Evolutionary conservation across 139 green algal genomes (phyloP), one percentile per base, ranked within the genome.

Genomic region (Limnomonas spitsbergensis): DNA sequence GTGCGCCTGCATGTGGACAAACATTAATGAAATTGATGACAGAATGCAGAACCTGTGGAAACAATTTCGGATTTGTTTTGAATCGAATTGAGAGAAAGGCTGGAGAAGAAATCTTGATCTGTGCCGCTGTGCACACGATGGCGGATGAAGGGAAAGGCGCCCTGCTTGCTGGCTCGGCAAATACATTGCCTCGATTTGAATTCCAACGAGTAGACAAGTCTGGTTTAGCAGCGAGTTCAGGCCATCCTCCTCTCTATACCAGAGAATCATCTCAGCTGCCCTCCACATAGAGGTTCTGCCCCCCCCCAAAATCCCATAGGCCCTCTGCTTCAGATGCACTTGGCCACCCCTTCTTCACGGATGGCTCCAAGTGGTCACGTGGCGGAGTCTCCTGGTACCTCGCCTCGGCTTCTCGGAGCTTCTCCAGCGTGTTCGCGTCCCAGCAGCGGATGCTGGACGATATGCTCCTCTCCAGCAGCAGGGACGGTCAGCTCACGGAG

Each of bases 401-500:
- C 4, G 9, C 35, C 35, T 39, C 34, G 24, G 68, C 68, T 3
- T 40, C 68, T 29, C 68, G 68, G 3, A 74, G 35, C 14, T 31
- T 74, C 7, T 26, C 4, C 68, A 47, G 4, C 24, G 68, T 32
- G 4, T 20, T 74, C 4, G 9, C 68, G 4, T n/a, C 24, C 35
- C 68, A n/a, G 29, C 68, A 47, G 35, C 68, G 29, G 35, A 53
- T 74, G 68, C 6, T 74, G 4, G 68, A 74, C 24, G 68, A 74
- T 32, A 32, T 32, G 4, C 24, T 74, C 7, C 4, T 24, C 4
- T 27, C 68, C 14, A 32, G 68, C 4, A 32, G 29, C 14, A 74
- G 42, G 68, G 29, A n/a, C 3, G 68, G 68, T n/a, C 7, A 42
- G 7, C 47, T 82, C 9, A 82, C 77, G 1, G 77, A 82, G 69